Percentiles rank a stretch among this genome's conserved stretches.
Conservation (phyloP, 169 alveolate genomes). For the Plasmodium falciparum region DNA sequence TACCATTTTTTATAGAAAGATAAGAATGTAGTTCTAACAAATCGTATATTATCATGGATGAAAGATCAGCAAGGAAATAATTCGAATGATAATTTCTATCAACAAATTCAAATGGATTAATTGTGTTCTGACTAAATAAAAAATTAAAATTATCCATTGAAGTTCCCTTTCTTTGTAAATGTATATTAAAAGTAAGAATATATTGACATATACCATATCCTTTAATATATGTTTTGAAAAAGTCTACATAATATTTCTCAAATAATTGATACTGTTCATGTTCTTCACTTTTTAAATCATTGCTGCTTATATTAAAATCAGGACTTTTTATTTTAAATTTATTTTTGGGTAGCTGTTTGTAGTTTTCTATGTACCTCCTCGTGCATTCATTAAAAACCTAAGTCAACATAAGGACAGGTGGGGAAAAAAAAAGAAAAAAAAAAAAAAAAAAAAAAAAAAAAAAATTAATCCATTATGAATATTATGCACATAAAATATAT, state of each 20-base stretch:
- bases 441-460: not conserved
- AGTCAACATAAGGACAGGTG: not conserved
- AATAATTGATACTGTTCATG: slow-evolving; percentile 78
- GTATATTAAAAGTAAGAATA: slow-evolving; percentile 83
- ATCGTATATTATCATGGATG: slow-evolving; percentile 76
- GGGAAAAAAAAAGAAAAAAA: not conserved
- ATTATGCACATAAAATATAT: no score
- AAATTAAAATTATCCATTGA: slow-evolving; percentile 89
- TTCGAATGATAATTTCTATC: slow-evolving; percentile 77
- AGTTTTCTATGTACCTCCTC: slow-evolving; percentile 57
- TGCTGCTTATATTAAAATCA: slow-evolving; percentile 11
- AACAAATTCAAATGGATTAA: slow-evolving; percentile 88
- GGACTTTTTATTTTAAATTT: slow-evolving; percentile 55
- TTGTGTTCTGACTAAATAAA: slow-evolving; percentile 82
- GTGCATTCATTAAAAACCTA: slow-evolving; percentile 64
- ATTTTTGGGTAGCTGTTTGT: slow-evolving; percentile 65
- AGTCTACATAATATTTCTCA: slow-evolving; percentile 75
- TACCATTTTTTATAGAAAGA: slow-evolving; percentile 58
- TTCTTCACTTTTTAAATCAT: slow-evolving; percentile 52
- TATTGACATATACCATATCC: slow-evolving; percentile 86
- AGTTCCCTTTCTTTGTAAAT: slow-evolving; percentile 91
- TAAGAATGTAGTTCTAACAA: slow-evolving; percentile 74
- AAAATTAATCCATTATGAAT: not conserved
- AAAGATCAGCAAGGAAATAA: slow-evolving; percentile 78
- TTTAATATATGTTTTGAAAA: slow-evolving; percentile 77